Evolutionary conservation across 768 basidiomycete genomes (phyloP).

Genomic region (Mrakia hoshinonis): DNA sequence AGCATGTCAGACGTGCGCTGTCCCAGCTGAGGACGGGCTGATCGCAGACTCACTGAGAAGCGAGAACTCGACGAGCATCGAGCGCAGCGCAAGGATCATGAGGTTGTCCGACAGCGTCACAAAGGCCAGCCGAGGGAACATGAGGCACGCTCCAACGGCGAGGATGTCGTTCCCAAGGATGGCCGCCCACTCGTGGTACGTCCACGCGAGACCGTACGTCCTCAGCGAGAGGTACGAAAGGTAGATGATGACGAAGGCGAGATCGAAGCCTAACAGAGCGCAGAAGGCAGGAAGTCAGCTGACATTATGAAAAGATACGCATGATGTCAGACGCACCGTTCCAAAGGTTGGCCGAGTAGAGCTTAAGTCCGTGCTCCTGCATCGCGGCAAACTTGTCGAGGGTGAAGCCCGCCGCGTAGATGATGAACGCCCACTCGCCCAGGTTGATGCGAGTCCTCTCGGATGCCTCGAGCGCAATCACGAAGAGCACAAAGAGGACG

Average conservation of each 20-base stretch:
- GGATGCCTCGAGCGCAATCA: slow-evolving; percentile 69
- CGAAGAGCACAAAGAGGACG: slow-evolving; percentile 66
- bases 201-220: slow-evolving; percentile 63
- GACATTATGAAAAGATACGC: neutral
- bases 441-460: slow-evolving; percentile 55
- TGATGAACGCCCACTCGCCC: slow-evolving; percentile 67
- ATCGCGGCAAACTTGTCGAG: slow-evolving; percentile 88
- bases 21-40: no score
- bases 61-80: slow-evolving; percentile 84
- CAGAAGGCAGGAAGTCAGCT: neutral
- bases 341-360: slow-evolving; percentile 38
- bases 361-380: slow-evolving; percentile 84
- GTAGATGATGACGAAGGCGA: slow-evolving; percentile 80
- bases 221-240: slow-evolving; percentile 66
- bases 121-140: slow-evolving; percentile 67
- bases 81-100: slow-evolving; percentile 50
- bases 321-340: slow-evolving; percentile 24
- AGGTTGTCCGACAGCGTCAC: slow-evolving; percentile 12
- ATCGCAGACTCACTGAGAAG: slow-evolving; percentile 52
- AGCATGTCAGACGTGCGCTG: no score
- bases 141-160: slow-evolving; percentile 76
- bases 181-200: slow-evolving; percentile 53
- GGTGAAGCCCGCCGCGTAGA: slow-evolving; percentile 61
- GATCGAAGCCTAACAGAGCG: slow-evolving; percentile 61
- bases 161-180: slow-evolving; percentile 69